phyloP scores from a whole-genome alignment of 139 green algal species.

The Micractinium sp. region DNA sequence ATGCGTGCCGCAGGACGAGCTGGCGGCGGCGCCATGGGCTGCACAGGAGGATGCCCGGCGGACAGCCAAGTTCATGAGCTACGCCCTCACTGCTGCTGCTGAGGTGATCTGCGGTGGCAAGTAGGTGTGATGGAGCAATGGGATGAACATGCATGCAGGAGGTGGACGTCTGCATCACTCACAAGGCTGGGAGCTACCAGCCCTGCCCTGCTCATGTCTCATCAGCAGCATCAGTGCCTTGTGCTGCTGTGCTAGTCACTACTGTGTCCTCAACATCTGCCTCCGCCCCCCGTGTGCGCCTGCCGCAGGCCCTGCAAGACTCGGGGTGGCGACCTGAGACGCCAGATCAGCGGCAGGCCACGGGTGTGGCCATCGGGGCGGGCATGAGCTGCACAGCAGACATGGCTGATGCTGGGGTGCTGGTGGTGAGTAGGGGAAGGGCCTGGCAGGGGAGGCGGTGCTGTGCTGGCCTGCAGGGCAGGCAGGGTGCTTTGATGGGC shows the following conservation, averaged over 20 bases:
- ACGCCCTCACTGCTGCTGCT: slow-evolving; percentile 59
- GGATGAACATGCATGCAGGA: too few species aligned
- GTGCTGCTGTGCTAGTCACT: not conserved
- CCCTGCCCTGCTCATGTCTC: not conserved
- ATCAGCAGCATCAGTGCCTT: not conserved
- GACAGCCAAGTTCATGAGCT: slow-evolving; percentile 61
- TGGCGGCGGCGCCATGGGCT: slow-evolving; percentile 33
- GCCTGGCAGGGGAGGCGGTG: not conserved
- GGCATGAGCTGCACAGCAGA: slow-evolving; percentile 90
- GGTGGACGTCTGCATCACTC: too few species aligned
- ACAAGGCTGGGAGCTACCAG: too few species aligned
- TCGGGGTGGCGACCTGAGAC: slow-evolving; percentile 56
- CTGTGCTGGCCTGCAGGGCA: not conserved
- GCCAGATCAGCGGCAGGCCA: slow-evolving; percentile 42
- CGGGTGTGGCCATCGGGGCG: slow-evolving; percentile 85
- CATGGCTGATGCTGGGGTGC: slow-evolving; percentile 72
- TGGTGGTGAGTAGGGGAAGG: slow-evolving; percentile 49
- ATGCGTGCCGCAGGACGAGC: slow-evolving; percentile 52
- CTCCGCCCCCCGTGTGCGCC: slow-evolving; percentile 8
- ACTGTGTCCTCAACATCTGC: not conserved
- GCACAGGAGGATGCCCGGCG: slow-evolving; percentile 29
- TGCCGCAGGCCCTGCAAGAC: slow-evolving; percentile 59
- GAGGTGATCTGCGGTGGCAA: slow-evolving; percentile 47
- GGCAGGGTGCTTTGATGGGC: not conserved
- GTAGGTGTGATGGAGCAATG: not conserved